Conservation (phyloP, 2,329 filamentous ascomycete species). For the Neopestalotiopsis sp. region DNA sequence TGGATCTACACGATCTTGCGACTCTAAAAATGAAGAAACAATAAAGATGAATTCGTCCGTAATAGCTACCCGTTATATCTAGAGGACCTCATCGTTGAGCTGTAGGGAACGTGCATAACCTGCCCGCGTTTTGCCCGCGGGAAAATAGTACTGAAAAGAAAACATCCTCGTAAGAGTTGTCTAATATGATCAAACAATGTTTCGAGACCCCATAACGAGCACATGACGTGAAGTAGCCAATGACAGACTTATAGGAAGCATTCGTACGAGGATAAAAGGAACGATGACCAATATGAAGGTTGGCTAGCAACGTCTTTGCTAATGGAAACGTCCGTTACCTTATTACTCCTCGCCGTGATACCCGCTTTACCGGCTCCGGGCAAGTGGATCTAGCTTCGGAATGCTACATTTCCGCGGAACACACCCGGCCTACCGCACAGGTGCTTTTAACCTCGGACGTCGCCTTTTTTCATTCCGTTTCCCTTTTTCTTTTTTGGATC, state of each 20-base stretch:
- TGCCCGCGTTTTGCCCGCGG: not conserved
- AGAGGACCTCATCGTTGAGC: not conserved
- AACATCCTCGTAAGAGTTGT: not conserved
- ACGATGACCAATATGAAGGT: conserved; percentile 11
- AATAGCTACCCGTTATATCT: not conserved
- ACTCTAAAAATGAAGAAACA: not conserved
- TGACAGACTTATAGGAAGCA: not conserved
- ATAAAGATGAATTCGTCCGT: too few species aligned
- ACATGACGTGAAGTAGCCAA: not conserved
- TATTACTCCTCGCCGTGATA: not conserved
- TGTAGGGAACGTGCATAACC: not conserved
- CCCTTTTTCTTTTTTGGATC: too few species aligned
- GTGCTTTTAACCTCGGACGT: not conserved
- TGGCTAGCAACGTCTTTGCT: conserved; percentile 15
- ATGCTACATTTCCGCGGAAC: conserved; percentile 13
- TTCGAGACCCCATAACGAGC: not conserved
- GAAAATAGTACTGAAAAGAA: not conserved
- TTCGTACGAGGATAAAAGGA: not conserved
- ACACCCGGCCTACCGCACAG: not conserved
- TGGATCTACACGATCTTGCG: not conserved
- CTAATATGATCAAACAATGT: not conserved
- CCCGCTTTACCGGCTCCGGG: conserved; percentile 12
- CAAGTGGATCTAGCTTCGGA: conserved; percentile 6
- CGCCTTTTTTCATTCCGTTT: too few species aligned
- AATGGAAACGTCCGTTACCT: conserved; percentile 8